A percentile compares a stretch with the other conserved stretches of the same genome.
These are phyloP conservation scores for Syzygium aqueum DNA, from an alignment of 345 rosid species.

Conservation along the genomic window DNA sequence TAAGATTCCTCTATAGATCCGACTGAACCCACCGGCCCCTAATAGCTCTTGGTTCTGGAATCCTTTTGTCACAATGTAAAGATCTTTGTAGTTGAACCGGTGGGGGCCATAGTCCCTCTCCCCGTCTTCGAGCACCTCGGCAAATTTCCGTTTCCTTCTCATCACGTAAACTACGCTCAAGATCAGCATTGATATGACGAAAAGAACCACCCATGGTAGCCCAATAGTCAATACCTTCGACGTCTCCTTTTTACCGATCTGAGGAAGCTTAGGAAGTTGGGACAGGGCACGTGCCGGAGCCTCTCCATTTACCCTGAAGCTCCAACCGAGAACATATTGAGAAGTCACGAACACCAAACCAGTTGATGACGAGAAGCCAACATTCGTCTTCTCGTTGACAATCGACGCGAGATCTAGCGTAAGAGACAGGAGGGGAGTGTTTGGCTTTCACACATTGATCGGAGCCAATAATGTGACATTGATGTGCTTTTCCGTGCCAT, in stretches of 20 bases:
- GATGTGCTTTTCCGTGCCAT: conserved; percentile 11
- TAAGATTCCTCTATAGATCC: conserved; percentile 49
- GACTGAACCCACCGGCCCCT: conserved; percentile 65
- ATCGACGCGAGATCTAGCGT: conserved; percentile 22
- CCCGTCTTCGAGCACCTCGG: conserved; percentile 71
- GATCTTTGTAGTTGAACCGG: conserved; percentile 51
- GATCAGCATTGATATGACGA: conserved; percentile 9
- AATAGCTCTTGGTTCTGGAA: conserved; percentile 47
- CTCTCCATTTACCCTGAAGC: conserved; percentile 31
- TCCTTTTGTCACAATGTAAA: conserved; percentile 57
- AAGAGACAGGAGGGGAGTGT: conserved; percentile 28
- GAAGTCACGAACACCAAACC: conserved; percentile 16
- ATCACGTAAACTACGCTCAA: conserved; percentile 8
- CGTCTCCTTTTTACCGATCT: conserved; percentile 12
- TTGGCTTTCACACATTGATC: conserved; percentile 24
- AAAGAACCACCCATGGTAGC: conserved; percentile 25
- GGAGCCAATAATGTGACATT: conserved; percentile 41
- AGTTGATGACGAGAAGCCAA: conserved; percentile 73
- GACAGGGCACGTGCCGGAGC: conserved; percentile 30
- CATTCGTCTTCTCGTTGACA: conserved; percentile 28
- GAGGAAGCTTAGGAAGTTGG: conserved; percentile 56
- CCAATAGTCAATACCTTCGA: conserved; percentile 31
- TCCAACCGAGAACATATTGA: conserved; percentile 59
- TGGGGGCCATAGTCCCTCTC: conserved; percentile 51
- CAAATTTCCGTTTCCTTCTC: conserved; percentile 42